Conservation (phyloP, 2,329 filamentous ascomycete genomes). For the Blastomyces emzantsi region DNA sequence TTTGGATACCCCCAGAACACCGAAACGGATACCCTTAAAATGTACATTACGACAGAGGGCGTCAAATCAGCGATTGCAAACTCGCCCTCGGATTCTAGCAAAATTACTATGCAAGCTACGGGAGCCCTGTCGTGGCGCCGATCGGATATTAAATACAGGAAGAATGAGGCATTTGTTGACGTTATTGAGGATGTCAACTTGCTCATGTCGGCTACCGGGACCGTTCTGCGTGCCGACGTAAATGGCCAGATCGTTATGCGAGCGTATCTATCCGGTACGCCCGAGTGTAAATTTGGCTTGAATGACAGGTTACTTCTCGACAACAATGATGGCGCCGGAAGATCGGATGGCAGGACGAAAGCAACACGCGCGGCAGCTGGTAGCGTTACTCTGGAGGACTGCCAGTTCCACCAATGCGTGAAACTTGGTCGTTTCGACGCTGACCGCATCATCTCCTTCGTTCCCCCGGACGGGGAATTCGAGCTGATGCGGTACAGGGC, state of each 20-base stretch:
- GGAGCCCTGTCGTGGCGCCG: slow-evolving; percentile 95
- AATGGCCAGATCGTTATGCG: slow-evolving; percentile 98
- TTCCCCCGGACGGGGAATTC: slow-evolving; percentile 95
- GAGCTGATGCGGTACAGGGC: slow-evolving; percentile 98
- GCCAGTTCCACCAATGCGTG: slow-evolving; percentile 98
- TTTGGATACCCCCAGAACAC: slow-evolving; percentile 99
- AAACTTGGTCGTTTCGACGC: slow-evolving; percentile 95
- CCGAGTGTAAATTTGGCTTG: slow-evolving; percentile 97
- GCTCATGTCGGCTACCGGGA: slow-evolving; percentile 96
- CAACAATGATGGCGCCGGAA: slow-evolving; percentile 52
- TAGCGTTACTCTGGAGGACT: slow-evolving; percentile 92
- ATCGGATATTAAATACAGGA: slow-evolving; percentile 96
- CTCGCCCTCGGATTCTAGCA: slow-evolving; percentile 75
- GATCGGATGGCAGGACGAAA: slow-evolving; percentile 54
- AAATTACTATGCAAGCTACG: slow-evolving; percentile 98
- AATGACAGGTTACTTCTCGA: slow-evolving; percentile 95
- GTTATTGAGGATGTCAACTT: slow-evolving; percentile 99
- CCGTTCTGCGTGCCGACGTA: slow-evolving; percentile 89
- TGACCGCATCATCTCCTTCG: slow-evolving; percentile 92
- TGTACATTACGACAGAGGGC: slow-evolving; percentile 99
- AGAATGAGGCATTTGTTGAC: slow-evolving; percentile 98
- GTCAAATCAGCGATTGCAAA: slow-evolving; percentile 72
- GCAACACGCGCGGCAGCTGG: slow-evolving; percentile 92
- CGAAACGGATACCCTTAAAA: slow-evolving; percentile 96
- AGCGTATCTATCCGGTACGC: slow-evolving; percentile 89